phyloP scores from a whole-genome alignment of 169 alveolate genomes.

The Eimeria brunetti region DNA sequence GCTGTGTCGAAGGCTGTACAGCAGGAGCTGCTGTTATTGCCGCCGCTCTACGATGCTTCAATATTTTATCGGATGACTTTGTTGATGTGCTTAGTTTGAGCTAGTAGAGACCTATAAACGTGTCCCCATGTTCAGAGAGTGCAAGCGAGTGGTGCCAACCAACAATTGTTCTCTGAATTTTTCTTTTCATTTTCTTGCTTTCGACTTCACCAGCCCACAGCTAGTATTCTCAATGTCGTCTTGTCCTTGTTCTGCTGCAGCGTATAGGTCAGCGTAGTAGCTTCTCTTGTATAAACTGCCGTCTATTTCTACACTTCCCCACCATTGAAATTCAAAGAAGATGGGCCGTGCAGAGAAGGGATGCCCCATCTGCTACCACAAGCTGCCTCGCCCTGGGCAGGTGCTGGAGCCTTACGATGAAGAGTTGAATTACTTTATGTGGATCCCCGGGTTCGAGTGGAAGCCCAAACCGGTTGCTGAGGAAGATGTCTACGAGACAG shows the following conservation, averaged over 20 bases:
- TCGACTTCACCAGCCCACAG: neutral
- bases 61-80: neutral
- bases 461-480: constrained; percentile 84
- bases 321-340: neutral
- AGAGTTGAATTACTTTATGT: constrained; percentile 85
- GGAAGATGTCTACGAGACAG: constrained; percentile 78
- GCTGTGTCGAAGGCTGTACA: neutral
- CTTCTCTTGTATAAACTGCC: neutral
- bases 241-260: neutral
- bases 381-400: constrained; percentile 85
- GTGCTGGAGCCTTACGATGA: constrained; percentile 86
- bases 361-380: constrained; percentile 85
- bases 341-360: constrained; percentile 83
- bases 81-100: neutral
- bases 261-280: neutral
- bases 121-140: no score
- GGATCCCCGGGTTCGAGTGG: constrained; percentile 89
- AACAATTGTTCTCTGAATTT: neutral
- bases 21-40: neutral
- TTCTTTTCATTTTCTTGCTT: neutral
- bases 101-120: neutral
- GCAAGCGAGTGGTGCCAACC: no score
- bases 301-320: neutral
- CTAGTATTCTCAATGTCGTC: neutral
- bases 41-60: neutral